These are phyloP conservation scores for Blastobotrys chiropterorum DNA, from an alignment of 805 yeast species.

Conservation along the genomic window DNA sequence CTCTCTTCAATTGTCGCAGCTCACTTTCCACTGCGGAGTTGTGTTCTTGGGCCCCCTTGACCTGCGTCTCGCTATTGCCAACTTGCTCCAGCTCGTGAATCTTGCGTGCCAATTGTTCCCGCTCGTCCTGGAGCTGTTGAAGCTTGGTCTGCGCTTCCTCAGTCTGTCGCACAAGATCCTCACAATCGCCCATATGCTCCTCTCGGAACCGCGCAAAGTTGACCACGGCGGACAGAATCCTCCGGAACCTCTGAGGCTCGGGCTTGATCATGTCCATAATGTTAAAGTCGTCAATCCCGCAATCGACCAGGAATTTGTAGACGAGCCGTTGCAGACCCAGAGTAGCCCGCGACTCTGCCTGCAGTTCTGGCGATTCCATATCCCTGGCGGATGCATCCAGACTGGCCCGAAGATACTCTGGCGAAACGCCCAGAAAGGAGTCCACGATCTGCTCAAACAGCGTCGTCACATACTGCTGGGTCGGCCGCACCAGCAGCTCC, in stretches of 20 bases:
- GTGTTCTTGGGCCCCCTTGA: conserved; percentile 38
- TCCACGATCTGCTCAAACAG: conserved; percentile 58
- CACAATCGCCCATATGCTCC: conserved; percentile 65
- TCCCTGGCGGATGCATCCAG: conserved; percentile 31
- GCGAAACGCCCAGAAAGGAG: conserved; percentile 48
- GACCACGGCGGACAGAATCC: conserved; percentile 74
- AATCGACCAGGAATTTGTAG: conserved; percentile 54
- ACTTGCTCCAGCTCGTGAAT: conserved; percentile 33
- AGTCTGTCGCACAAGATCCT: conserved; percentile 49
- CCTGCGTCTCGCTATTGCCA: conserved; percentile 20
- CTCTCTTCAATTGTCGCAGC: conserved; percentile 50
- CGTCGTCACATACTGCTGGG: conserved; percentile 46
- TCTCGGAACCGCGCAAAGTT: conserved; percentile 83
- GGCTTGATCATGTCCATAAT: conserved; percentile 72
- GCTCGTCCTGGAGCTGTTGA: conserved; percentile 39
- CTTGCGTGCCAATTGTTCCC: conserved; percentile 33
- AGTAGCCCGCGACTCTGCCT: conserved; percentile 39
- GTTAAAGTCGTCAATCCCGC: conserved; percentile 75
- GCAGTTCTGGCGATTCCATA: conserved; percentile 31
- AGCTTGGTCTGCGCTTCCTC: conserved; percentile 40
- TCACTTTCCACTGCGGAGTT: conserved; percentile 56
- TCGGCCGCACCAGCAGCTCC: conserved; percentile 53
- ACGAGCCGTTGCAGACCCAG: conserved; percentile 56
- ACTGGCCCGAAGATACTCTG: conserved; percentile 26
- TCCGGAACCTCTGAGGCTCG: conserved; percentile 56